Conservation (phyloP, 2,329 filamentous ascomycete genomes). For the Venturia carpophila region DNA sequence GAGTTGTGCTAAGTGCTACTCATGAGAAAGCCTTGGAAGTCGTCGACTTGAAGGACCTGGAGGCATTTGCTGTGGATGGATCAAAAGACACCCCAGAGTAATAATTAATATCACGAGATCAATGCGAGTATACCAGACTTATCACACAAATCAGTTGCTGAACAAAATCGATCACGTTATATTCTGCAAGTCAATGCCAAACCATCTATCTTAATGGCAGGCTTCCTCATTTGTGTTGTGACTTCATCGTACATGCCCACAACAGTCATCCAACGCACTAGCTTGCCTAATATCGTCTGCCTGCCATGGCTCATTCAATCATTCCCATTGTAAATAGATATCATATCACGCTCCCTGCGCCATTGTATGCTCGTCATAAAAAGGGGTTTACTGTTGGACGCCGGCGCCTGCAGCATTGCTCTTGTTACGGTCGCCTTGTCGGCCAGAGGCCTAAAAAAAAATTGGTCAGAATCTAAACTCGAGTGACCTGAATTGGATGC, state of each 20-base stretch:
- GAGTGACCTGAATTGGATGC: background rate
- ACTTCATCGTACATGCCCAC: background rate
- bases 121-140: background rate
- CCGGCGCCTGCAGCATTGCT: slow-evolving; percentile 15
- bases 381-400: background rate
- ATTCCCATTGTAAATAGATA: background rate
- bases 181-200: too few relatives aligned
- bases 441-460: background rate
- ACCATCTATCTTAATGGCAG: too few relatives aligned
- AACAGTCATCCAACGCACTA: background rate
- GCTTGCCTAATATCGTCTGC: background rate
- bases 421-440: slow-evolving; percentile 18
- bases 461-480: background rate
- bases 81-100: background rate
- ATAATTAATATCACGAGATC: background rate
- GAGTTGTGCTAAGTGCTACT: slow-evolving; percentile 44
- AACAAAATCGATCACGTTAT: too few relatives aligned
- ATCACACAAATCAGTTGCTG: too few relatives aligned
- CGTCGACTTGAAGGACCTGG: slow-evolving; percentile 42
- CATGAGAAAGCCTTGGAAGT: slow-evolving; percentile 45
- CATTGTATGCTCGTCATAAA: background rate
- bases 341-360: slow-evolving; percentile 4
- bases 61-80: slow-evolving; percentile 41
- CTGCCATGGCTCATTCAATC: slow-evolving; percentile 9
- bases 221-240: background rate